Conservation (phyloP, 441 rosid genomes). For the Gossypium gossypioides region DNA sequence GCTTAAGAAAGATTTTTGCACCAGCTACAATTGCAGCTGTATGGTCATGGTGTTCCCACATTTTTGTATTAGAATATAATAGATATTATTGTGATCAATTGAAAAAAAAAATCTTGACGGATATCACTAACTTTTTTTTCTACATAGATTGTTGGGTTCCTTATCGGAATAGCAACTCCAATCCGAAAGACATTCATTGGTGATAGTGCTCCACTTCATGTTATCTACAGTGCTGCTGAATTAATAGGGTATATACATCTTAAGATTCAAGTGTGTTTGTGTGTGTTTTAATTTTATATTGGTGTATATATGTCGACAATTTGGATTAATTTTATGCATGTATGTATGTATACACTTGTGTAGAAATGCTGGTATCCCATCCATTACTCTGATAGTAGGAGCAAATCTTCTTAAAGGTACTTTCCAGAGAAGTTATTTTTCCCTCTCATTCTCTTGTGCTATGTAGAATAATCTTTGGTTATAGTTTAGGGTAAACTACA, state of each 20-base stretch:
- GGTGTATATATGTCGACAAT: neutral
- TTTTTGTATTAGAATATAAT: neutral
- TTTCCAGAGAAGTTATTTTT: neutral
- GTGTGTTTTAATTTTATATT: neutral
- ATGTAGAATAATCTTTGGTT: neutral
- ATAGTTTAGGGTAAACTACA: too few relatives aligned
- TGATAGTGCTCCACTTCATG: conserved; percentile 22
- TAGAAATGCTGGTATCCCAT: conserved; percentile 73
- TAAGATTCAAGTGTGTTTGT: neutral
- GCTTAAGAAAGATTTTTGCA: conserved; percentile 22
- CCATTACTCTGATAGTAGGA: conserved; percentile 57
- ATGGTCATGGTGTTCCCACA: neutral
- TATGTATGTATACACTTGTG: neutral
- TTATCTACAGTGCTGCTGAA: conserved; percentile 16
- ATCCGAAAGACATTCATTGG: conserved; percentile 19
- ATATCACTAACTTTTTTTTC: neutral
- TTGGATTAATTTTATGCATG: neutral
- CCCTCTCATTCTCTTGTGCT: neutral
- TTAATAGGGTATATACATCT: conserved; percentile 21
- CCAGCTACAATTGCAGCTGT: conserved; percentile 31
- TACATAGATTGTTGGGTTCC: conserved; percentile 20
- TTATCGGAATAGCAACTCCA: conserved; percentile 22
- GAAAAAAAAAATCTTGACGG: too few relatives aligned
- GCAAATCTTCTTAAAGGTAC: conserved; percentile 69
- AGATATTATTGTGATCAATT: too few relatives aligned